Evolutionary conservation across 371 early-diverging fungal genomes (phyloP).

Genomic region (Conidiobolus incongruus): DNA sequence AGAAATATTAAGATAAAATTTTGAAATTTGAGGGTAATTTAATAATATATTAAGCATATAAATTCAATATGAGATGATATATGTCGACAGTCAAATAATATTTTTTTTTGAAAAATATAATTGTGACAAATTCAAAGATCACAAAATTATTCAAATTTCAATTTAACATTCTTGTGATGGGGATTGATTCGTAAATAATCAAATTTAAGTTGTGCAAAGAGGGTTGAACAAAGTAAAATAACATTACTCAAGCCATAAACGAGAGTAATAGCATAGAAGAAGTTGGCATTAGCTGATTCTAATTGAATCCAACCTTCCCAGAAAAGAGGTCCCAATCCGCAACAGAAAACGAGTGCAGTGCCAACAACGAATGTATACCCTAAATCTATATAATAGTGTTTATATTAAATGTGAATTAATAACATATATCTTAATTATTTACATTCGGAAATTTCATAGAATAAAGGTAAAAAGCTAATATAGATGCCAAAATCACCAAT

Average conservation of each 20-base stretch:
- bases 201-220: slow-evolving; percentile 31
- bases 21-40: too few relatives aligned
- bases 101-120: too few relatives aligned
- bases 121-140: too few relatives aligned
- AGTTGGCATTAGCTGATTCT: slow-evolving; percentile 91
- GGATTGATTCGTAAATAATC: not conserved
- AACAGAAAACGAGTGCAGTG: slow-evolving; percentile 31
- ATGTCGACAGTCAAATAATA: too few relatives aligned
- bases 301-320: slow-evolving; percentile 86
- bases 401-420: not conserved
- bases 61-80: too few relatives aligned
- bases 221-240: slow-evolving; percentile 49
- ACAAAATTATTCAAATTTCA: too few relatives aligned
- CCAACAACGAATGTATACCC: not conserved
- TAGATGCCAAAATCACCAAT: slow-evolving; percentile 64
- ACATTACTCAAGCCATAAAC: slow-evolving; percentile 70
- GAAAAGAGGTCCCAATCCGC: slow-evolving; percentile 67
- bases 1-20: too few relatives aligned
- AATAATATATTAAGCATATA: too few relatives aligned
- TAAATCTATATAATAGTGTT: not conserved
- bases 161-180: not conserved
- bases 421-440: slow-evolving; percentile 8
- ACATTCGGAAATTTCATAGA: slow-evolving; percentile 73
- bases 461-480: slow-evolving; percentile 50
- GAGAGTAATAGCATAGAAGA: slow-evolving; percentile 87